Evolutionary conservation across 805 yeast genomes (phyloP).

Genomic region (Myxozyma sirexii): DNA sequence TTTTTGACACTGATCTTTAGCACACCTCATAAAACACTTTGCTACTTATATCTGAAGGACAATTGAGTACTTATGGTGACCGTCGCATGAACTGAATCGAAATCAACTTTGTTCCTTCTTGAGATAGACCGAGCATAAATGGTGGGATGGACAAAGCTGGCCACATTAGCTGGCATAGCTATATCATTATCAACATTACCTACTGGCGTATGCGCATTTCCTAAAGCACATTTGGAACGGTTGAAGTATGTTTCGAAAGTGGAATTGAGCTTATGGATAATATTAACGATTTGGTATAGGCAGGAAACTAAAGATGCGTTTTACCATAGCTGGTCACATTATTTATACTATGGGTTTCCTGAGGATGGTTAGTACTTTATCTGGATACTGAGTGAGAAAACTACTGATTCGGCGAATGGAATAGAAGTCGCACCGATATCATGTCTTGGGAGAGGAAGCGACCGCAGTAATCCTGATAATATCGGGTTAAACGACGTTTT

Average conservation of each 20-base stretch:
- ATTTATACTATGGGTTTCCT: slow-evolving; percentile 73
- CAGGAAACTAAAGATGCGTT: slow-evolving; percentile 50
- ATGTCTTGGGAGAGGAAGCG: slow-evolving; percentile 71
- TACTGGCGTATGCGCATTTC: slow-evolving; percentile 15
- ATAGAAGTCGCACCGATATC: slow-evolving; percentile 66
- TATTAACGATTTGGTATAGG: slow-evolving; percentile 9
- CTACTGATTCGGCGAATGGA: neutral
- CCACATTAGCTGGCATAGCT: neutral
- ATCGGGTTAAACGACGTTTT: slow-evolving; percentile 74
- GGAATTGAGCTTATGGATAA: neutral
- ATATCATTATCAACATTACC: neutral
- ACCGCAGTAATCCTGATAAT: slow-evolving; percentile 55
- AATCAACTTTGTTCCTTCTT: neutral
- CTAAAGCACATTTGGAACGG: slow-evolving; percentile 25
- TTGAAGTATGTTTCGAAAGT: slow-evolving; percentile 5
- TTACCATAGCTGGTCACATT: slow-evolving; percentile 73
- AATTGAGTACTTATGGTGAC: too few species aligned
- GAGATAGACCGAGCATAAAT: neutral
- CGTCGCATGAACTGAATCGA: neutral
- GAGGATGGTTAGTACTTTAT: slow-evolving; percentile 53
- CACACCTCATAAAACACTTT: too few species aligned
- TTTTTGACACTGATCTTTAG: too few species aligned
- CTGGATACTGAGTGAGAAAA: too few species aligned
- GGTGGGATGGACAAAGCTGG: neutral
- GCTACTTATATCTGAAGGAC: too few species aligned